Conservation (phyloP, 139 green algal genomes). For the Volvox africanus region DNA sequence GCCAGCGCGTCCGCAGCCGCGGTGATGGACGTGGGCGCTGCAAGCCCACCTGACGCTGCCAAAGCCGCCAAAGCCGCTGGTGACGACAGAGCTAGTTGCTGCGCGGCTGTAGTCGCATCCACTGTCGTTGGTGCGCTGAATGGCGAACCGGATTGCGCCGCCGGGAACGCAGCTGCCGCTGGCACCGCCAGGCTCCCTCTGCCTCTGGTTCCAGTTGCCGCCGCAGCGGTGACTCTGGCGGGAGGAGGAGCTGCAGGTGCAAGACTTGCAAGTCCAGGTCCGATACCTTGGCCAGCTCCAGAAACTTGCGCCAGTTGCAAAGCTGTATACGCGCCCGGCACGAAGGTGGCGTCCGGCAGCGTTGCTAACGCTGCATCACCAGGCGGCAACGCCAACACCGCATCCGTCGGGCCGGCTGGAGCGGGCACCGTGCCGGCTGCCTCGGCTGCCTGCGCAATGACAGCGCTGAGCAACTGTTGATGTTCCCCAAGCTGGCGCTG, state of each 20-base stretch:
- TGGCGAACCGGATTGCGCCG: no score
- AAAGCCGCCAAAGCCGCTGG: not conserved
- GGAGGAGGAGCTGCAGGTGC: no score
- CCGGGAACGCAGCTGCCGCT: no score
- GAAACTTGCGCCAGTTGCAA: no score
- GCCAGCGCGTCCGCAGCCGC: not conserved
- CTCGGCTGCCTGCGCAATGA: constrained; percentile 20
- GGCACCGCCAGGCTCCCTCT: no score
- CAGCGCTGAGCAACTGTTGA: constrained; percentile 24
- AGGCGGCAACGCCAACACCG: not conserved
- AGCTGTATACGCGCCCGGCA: no score
- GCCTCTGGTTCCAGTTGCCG: no score
- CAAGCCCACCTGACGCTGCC: not conserved
- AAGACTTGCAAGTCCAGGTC: no score
- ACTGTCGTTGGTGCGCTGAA: not conserved
- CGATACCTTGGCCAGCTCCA: no score
- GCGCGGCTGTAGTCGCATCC: not conserved
- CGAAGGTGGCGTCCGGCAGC: not conserved
- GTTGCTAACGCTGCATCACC: not conserved
- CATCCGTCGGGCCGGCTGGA: not conserved
- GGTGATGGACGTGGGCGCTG: not conserved
- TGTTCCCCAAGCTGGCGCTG: constrained; percentile 31
- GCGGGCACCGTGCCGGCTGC: not conserved
- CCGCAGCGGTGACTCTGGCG: no score
- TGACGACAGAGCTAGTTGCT: not conserved